phyloP scores from a whole-genome alignment of 768 basidiomycete species.

The Dictyophora rubrovolvata region DNA sequence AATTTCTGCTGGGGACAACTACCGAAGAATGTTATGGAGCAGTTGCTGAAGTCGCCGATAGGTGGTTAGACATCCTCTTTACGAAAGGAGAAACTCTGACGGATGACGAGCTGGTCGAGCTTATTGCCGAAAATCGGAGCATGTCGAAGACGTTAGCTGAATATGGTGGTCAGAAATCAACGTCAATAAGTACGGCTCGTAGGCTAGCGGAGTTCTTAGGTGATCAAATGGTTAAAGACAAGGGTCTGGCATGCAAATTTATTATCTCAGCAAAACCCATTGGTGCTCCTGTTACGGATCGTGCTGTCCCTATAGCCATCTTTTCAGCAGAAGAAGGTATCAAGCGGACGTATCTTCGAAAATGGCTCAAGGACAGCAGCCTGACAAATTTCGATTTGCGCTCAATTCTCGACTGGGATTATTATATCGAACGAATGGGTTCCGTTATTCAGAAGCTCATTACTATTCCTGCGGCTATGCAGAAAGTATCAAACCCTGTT shows the following conservation, averaged over 20 bases:
- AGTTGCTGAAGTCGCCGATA: slow-evolving; percentile 87
- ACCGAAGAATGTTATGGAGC: slow-evolving; percentile 93
- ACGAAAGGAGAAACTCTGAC: slow-evolving; percentile 72
- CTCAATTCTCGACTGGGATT: slow-evolving; percentile 93
- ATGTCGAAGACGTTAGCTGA: slow-evolving; percentile 97
- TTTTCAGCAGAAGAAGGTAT: slow-evolving; percentile 92
- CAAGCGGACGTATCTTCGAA: slow-evolving; percentile 82
- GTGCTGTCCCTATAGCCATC: slow-evolving; percentile 94
- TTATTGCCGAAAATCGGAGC: slow-evolving; percentile 96
- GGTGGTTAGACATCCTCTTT: slow-evolving; percentile 95
- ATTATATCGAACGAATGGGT: slow-evolving; percentile 95
- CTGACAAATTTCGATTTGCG: slow-evolving; percentile 83
- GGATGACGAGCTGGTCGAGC: slow-evolving; percentile 91
- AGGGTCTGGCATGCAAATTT: slow-evolving; percentile 97
- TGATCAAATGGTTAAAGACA: slow-evolving; percentile 98
- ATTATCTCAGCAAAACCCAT: slow-evolving; percentile 92
- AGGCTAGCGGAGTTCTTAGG: slow-evolving; percentile 95
- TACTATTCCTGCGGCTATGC: slow-evolving; percentile 98
- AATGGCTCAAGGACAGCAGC: slow-evolving; percentile 93
- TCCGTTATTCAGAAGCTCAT: slow-evolving; percentile 98
- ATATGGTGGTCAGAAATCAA: slow-evolving; percentile 94
- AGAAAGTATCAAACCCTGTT: slow-evolving; percentile 93
- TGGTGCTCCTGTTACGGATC: slow-evolving; percentile 93
- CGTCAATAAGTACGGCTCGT: slow-evolving; percentile 92
- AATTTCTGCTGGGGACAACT: slow-evolving; percentile 86